phyloP scores from a whole-genome alignment of 148 eudicot genomes.

The Nepenthes gracilis region DNA sequence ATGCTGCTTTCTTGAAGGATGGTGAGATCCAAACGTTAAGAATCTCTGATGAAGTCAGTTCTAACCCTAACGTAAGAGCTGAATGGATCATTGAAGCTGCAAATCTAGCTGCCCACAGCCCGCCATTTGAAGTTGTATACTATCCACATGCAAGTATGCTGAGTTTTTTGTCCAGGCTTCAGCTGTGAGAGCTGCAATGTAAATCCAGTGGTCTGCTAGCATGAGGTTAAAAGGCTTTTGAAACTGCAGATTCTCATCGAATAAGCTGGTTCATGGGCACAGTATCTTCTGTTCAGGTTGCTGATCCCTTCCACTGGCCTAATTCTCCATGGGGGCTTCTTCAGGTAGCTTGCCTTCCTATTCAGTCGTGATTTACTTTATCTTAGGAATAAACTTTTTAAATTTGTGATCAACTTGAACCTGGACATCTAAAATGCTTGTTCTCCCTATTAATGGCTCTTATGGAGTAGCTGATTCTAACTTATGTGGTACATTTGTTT shows the following conservation, averaged over 20 bases:
- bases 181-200: constrained; percentile 52
- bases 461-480: too few species aligned
- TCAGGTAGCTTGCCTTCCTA: constrained; percentile 32
- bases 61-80: constrained; percentile 13
- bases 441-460: too few species aligned
- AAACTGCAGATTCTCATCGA: constrained; percentile 91
- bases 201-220: constrained; percentile 69
- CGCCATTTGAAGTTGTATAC: constrained; percentile 78
- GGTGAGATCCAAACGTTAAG: constrained; percentile 21
- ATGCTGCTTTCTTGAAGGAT: constrained; percentile 29
- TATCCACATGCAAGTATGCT: constrained; percentile 71
- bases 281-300: constrained; percentile 62
- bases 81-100: constrained; percentile 59
- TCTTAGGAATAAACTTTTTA: not conserved
- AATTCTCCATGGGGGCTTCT: constrained; percentile 92
- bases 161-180: constrained; percentile 80
- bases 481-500: too few species aligned
- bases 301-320: constrained; percentile 76
- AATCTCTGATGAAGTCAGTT: constrained; percentile 15
- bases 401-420: too few species aligned
- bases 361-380: not conserved
- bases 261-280: constrained; percentile 99
- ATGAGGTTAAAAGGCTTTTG: constrained; percentile 97
- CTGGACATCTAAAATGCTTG: too few species aligned
- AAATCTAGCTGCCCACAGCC: constrained; percentile 42